These are phyloP conservation scores for Calycina herbarum DNA, from an alignment of 2,329 filamentous ascomycete genomes.

Conservation along the genomic window DNA sequence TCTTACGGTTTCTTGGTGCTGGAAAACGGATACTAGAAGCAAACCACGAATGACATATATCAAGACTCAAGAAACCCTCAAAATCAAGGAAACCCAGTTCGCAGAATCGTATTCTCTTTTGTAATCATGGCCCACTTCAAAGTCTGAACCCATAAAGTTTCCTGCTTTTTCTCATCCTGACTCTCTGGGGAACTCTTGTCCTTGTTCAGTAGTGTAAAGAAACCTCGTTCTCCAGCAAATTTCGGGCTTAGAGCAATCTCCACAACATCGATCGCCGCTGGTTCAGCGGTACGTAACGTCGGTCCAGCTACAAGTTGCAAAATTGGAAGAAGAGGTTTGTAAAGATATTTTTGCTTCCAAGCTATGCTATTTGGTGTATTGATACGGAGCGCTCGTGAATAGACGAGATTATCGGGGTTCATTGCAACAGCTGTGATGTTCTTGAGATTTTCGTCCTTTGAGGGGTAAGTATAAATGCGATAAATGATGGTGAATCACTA, in stretches of 20 bases:
- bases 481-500: not conserved
- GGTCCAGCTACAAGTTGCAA: constrained; percentile 28
- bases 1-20: too few species aligned
- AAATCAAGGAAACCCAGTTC: not conserved
- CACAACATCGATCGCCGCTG: constrained; percentile 36
- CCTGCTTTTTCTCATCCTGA: constrained; percentile 35
- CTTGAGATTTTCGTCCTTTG: constrained; percentile 20
- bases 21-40: too few species aligned
- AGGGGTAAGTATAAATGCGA: not conserved
- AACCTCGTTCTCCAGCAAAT: constrained; percentile 38
- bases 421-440: constrained; percentile 35
- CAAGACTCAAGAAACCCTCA: too few species aligned
- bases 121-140: constrained; percentile 34
- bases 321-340: not conserved
- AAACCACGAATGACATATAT: too few species aligned
- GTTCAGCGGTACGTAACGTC: constrained; percentile 33
- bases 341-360: constrained; percentile 32
- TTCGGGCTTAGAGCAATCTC: constrained; percentile 34
- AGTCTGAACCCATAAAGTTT: constrained; percentile 39
- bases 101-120: not conserved
- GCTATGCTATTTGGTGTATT: constrained; percentile 37
- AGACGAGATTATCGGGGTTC: constrained; percentile 37
- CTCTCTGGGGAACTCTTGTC: constrained; percentile 37
- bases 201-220: constrained; percentile 38
- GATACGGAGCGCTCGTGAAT: constrained; percentile 41